These are phyloP conservation scores for Lobulomyces angularis DNA, from an alignment of 192 early-diverging fungal genomes.

Conservation along the genomic window DNA sequence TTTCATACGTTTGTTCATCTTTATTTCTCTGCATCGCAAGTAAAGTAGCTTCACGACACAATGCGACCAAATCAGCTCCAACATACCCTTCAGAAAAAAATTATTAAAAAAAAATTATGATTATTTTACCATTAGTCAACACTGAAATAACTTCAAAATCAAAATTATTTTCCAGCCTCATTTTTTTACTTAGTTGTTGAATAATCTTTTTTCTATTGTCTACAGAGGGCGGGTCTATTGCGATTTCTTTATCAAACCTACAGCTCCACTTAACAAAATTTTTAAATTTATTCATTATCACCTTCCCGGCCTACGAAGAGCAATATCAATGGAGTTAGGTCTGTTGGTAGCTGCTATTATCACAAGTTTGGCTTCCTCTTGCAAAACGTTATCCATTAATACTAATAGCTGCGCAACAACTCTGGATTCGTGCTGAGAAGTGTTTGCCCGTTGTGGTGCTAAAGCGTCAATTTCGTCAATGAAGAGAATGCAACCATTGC, in stretches of 20 bases:
- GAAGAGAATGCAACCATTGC: slow-evolving; percentile 86
- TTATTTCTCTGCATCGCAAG: slow-evolving; percentile 27
- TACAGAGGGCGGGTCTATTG: slow-evolving; percentile 63
- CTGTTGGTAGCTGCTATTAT: slow-evolving; percentile 82
- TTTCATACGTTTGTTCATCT: slow-evolving; percentile 3
- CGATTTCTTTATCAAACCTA: slow-evolving; percentile 75
- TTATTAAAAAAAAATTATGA: slow-evolving; percentile 1
- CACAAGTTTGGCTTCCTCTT: slow-evolving; percentile 44
- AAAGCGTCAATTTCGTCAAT: slow-evolving; percentile 92
- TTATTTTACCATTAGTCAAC: too few species aligned
- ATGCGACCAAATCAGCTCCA: slow-evolving; percentile 75
- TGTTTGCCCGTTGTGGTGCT: slow-evolving; percentile 47
- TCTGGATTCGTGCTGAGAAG: slow-evolving; percentile 54
- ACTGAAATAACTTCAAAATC: too few species aligned
- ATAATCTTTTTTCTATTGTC: slow-evolving; percentile 52
- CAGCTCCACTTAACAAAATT: neutral
- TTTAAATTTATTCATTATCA: slow-evolving; percentile 10
- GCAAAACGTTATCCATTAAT: slow-evolving; percentile 72
- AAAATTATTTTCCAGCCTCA: slow-evolving; percentile 40
- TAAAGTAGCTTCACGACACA: slow-evolving; percentile 72
- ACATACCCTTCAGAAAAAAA: slow-evolving; percentile 72
- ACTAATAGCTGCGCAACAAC: slow-evolving; percentile 84
- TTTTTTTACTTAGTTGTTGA: slow-evolving; percentile 30
- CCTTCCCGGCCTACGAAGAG: slow-evolving; percentile 69
- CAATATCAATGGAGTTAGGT: slow-evolving; percentile 74